Evolutionary conservation across 345 rosid species (phyloP).

Genomic region (Citrus hindsii): DNA sequence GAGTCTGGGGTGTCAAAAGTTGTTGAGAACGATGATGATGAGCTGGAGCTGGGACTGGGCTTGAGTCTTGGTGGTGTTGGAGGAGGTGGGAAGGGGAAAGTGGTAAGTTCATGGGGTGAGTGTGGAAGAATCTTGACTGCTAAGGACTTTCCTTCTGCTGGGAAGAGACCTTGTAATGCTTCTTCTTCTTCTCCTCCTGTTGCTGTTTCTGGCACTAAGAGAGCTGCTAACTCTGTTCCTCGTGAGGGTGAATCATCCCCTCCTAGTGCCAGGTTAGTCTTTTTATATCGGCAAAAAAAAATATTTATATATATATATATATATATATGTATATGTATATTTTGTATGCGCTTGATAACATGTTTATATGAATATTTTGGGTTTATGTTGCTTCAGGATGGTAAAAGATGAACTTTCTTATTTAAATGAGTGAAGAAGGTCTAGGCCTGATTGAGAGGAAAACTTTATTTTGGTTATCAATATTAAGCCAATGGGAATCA

Average conservation of each 20-base stretch:
- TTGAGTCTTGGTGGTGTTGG: conserved; percentile 62
- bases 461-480: not conserved
- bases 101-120: conserved; percentile 58
- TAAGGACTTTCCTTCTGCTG: conserved; percentile 60
- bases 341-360: not conserved
- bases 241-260: conserved; percentile 67
- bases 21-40: conserved; percentile 46
- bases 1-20: conserved; percentile 32
- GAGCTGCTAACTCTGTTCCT: conserved; percentile 67
- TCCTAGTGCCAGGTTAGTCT: conserved; percentile 51
- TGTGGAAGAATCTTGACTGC: conserved; percentile 78
- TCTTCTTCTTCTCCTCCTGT: conserved; percentile 24
- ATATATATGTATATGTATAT: not conserved
- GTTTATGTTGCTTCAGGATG: too few relatives aligned
- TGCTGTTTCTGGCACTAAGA: conserved; percentile 53
- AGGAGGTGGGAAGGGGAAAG: conserved; percentile 33
- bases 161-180: conserved; percentile 15
- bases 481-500: not conserved
- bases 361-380: not conserved
- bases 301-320: not conserved
- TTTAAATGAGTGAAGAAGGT: not conserved
- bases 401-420: not conserved
- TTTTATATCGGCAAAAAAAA: not conserved
- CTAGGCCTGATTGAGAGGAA: not conserved
- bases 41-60: conserved; percentile 67